Evolutionary conservation across 805 yeast species (phyloP).

Genomic region (Clavispora carvajalis): DNA sequence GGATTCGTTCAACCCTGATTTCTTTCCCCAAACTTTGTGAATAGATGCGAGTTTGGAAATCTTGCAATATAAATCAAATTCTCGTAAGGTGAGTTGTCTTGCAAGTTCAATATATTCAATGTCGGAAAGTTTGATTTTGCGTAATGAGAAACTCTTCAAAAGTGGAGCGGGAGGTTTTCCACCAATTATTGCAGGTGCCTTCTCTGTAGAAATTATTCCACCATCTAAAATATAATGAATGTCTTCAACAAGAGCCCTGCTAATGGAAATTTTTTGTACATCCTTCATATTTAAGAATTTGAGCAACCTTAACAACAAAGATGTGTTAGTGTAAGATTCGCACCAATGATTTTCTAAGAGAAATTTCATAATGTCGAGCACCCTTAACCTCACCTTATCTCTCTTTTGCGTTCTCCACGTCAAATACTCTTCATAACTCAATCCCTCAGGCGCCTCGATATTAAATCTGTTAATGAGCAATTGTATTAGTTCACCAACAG

Average conservation of each 20-base stretch:
- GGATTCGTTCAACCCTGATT: slow-evolving; percentile 49
- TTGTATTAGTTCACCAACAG: slow-evolving; percentile 57
- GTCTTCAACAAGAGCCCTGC: slow-evolving; percentile 22
- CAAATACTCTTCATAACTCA: slow-evolving; percentile 75
- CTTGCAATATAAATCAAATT: slow-evolving; percentile 60
- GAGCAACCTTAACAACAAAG: slow-evolving; percentile 32
- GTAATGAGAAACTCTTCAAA: slow-evolving; percentile 28
- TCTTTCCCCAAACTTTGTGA: slow-evolving; percentile 70
- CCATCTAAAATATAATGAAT: slow-evolving; percentile 25
- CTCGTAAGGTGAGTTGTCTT: slow-evolving; percentile 76
- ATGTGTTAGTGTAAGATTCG: slow-evolving; percentile 48
- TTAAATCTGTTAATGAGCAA: slow-evolving; percentile 61
- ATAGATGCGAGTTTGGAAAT: slow-evolving; percentile 71
- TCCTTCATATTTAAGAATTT: slow-evolving; percentile 20
- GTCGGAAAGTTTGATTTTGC: slow-evolving; percentile 50
- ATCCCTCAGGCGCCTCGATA: slow-evolving; percentile 78
- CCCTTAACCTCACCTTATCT: slow-evolving; percentile 59
- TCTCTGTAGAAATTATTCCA: slow-evolving; percentile 23
- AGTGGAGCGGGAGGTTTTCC: slow-evolving; percentile 39
- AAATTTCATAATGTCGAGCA: slow-evolving; percentile 59
- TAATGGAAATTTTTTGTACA: slow-evolving; percentile 22
- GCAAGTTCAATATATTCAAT: slow-evolving; percentile 76
- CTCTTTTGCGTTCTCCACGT: slow-evolving; percentile 71
- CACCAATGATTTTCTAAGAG: slow-evolving; percentile 71
- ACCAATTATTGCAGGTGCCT: slow-evolving; percentile 23